These are phyloP conservation scores for Colletotrichum spaethianum DNA, from an alignment of 2,329 filamentous ascomycete species.

Conservation along the genomic window DNA sequence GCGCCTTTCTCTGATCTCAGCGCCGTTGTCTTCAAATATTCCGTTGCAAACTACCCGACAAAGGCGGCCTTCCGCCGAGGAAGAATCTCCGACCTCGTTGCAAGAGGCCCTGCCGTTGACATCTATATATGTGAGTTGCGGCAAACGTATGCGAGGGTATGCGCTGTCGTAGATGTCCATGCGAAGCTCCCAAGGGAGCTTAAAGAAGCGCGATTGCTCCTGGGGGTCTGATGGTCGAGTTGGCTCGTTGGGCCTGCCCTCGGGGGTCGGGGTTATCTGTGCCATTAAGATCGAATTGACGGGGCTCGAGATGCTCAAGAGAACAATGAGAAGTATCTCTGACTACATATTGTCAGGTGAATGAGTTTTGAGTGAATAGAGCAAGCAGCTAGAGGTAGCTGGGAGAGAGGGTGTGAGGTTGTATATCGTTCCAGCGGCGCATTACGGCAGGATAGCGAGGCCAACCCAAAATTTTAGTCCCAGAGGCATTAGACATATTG, in stretches of 20 bases:
- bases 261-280: neutral
- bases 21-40: neutral
- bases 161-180: constrained; percentile 12
- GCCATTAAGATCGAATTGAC: neutral
- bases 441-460: neutral
- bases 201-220: constrained; percentile 22
- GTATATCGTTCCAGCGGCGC: neutral
- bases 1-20: constrained; percentile 10
- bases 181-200: constrained; percentile 21
- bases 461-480: neutral
- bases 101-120: constrained; percentile 2
- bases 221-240: neutral
- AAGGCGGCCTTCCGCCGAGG: neutral
- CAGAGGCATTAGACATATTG: neutral
- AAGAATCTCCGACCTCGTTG: neutral
- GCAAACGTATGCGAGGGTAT: constrained; percentile 19
- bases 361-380: neutral
- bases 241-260: neutral
- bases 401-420: neutral
- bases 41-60: neutral
- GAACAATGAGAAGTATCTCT: too few relatives aligned
- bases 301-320: neutral
- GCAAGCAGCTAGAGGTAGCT: neutral
- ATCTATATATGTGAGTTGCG: constrained; percentile 9
- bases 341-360: neutral